A percentile compares a stretch with the other conserved stretches of the same genome.
Evolutionary conservation across 495 filamentous ascomycete species (phyloP).

Genomic region (Trichoderma erinaceum): DNA sequence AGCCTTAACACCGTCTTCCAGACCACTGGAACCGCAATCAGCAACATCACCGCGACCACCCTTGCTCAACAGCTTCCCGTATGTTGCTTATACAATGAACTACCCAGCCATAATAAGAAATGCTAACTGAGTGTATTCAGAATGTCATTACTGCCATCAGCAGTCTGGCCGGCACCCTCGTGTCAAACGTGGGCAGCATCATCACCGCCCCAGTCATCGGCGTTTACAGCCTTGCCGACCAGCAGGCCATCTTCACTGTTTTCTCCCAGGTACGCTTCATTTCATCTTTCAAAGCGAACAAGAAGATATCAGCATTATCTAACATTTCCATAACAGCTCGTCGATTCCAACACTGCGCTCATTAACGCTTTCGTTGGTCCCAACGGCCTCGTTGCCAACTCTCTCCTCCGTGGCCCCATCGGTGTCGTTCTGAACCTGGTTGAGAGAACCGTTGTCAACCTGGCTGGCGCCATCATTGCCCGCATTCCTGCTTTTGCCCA

Average conservation of each 20-base stretch:
- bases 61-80: not conserved
- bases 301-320: not conserved
- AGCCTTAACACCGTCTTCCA: not conserved
- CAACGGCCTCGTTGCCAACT: not conserved
- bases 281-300: not conserved
- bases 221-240: not conserved
- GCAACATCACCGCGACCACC: not conserved
- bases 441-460: not conserved
- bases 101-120: not conserved
- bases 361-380: not conserved
- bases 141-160: not conserved
- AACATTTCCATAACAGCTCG: not conserved
- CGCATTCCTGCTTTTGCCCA: not conserved
- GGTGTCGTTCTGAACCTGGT: not conserved
- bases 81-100: not conserved
- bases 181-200: not conserved
- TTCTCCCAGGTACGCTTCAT: not conserved
- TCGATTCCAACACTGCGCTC: not conserved
- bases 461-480: not conserved
- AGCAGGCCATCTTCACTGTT: not conserved
- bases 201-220: not conserved
- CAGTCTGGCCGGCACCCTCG: not conserved
- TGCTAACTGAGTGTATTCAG: not conserved
- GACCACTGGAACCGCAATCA: not conserved
- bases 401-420: conserved; percentile 7